These are phyloP conservation scores for Shiraia sp. DNA, from an alignment of 2,329 filamentous ascomycete genomes.

Conservation along the genomic window DNA sequence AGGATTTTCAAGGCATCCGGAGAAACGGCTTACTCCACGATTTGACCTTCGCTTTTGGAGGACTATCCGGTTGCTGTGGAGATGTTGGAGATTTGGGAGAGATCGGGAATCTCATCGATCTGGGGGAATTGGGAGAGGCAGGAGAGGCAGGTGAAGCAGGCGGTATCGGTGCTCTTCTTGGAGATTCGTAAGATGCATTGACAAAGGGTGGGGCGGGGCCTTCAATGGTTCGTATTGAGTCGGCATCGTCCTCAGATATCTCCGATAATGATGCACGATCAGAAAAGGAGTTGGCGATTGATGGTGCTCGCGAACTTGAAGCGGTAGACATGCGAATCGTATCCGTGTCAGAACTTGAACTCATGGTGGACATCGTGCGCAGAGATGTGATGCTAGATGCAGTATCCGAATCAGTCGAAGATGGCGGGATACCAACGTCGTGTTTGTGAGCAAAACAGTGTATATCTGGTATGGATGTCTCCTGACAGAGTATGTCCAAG, in stretches of 20 bases:
- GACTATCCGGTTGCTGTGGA: conserved; percentile 15
- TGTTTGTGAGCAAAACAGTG: conserved; percentile 42
- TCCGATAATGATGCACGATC: conserved; percentile 36
- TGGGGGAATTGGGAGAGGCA: conserved; percentile 9
- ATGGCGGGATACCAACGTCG: conserved; percentile 28
- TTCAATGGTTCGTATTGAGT: conserved; percentile 33
- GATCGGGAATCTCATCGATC: conserved; percentile 4
- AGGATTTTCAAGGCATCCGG: conserved; percentile 28
- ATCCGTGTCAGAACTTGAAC: conserved; percentile 29
- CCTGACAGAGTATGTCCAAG: conserved; percentile 34
- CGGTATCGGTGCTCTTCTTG: conserved; percentile 19
- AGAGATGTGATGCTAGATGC: conserved; percentile 34
- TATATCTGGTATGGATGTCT: conserved; percentile 37
- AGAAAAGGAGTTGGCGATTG: conserved; percentile 35
- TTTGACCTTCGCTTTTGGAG: conserved; percentile 24
- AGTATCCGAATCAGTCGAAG: conserved; percentile 33
- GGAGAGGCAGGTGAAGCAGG: conserved; percentile 21
- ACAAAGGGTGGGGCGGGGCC: conserved; percentile 12
- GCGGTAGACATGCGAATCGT: conserved; percentile 33
- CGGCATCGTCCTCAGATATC: conserved; percentile 35
- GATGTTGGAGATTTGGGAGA: conserved; percentile 14
- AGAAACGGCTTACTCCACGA: conserved; percentile 39
- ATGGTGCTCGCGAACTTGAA: conserved; percentile 28
- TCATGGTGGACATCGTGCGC: conserved; percentile 23
- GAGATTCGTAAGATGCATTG: conserved; percentile 19